Percentiles rank a stretch among this genome's conserved stretches.
phyloP scores from a whole-genome alignment of 176 grass and related monocot species.

The Hyparrhenia diplandra region DNA sequence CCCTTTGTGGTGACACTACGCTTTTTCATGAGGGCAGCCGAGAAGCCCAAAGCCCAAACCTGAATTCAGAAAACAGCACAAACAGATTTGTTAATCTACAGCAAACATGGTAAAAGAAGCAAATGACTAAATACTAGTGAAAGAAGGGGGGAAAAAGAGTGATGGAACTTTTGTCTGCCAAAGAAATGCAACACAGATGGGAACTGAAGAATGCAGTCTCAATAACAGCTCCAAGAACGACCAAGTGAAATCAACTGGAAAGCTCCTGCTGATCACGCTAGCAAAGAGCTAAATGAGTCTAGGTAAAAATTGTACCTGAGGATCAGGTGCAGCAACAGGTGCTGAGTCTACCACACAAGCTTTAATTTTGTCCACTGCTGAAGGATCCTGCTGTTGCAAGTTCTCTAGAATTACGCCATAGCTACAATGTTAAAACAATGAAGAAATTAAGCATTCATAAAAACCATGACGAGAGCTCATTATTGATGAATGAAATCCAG shows the following conservation, averaged over 20 bases:
- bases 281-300: not conserved
- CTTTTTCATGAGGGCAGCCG: constrained; percentile 90
- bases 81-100: not conserved
- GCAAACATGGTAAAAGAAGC: not conserved
- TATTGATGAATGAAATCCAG: not conserved
- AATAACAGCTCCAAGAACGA: not conserved
- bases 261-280: not conserved
- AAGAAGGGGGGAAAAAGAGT: not conserved
- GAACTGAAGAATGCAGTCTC: not conserved
- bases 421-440: constrained; percentile 23
- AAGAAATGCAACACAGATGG: not conserved
- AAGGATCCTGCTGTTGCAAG: constrained; percentile 54
- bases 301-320: constrained; percentile 52
- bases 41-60: constrained; percentile 97
- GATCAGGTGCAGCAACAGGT: constrained; percentile 77
- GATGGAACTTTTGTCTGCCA: not conserved
- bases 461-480: not conserved
- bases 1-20: constrained; percentile 67
- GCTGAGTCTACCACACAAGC: constrained; percentile 83
- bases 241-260: constrained; percentile 7
- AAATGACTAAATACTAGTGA: not conserved
- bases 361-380: constrained; percentile 71
- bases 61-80: constrained; percentile 22
- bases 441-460: not conserved
- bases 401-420: constrained; percentile 88